A percentile compares a stretch with the other conserved stretches of the same genome.
phyloP scores from a whole-genome alignment of 768 basidiomycete genomes.

The Termitomyces sp. region DNA sequence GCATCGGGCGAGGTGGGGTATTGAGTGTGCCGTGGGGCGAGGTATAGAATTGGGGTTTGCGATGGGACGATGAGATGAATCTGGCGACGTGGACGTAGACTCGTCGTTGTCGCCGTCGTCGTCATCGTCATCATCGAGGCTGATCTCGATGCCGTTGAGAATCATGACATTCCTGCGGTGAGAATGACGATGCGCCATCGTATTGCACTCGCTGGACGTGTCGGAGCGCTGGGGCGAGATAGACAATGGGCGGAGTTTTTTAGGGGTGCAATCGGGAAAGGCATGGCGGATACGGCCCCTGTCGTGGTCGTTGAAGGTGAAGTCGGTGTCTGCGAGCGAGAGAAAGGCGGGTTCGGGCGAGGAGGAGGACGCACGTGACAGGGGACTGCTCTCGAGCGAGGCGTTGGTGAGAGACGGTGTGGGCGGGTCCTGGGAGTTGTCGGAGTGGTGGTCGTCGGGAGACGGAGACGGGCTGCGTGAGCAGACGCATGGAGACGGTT shows the following conservation, averaged over 20 bases:
- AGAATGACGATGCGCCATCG: too few relatives aligned
- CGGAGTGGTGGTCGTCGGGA: conserved; percentile 9
- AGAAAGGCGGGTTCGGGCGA: conserved; percentile 27
- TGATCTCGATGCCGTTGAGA: conserved; percentile 15
- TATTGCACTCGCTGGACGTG: too few relatives aligned
- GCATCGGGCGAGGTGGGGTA: neutral
- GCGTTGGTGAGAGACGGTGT: conserved; percentile 32
- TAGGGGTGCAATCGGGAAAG: too few relatives aligned
- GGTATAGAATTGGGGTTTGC: neutral
- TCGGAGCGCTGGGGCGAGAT: too few relatives aligned
- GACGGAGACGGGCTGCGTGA: conserved; percentile 10
- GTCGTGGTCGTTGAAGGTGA: too few relatives aligned
- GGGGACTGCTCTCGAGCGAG: conserved; percentile 31
- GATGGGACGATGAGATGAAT: too few relatives aligned
- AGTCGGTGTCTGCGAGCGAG: conserved; percentile 12
- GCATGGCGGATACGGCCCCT: too few relatives aligned
- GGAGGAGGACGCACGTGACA: conserved; percentile 27
- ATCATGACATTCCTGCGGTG: conserved; percentile 1
- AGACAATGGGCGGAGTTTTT: too few relatives aligned
- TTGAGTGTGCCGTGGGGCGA: neutral
- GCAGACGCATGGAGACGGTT: conserved; percentile 25
- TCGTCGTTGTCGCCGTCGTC: conserved; percentile 8
- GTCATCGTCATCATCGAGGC: conserved; percentile 14
- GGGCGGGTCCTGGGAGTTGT: conserved; percentile 26
- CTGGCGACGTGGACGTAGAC: too few relatives aligned